Evolutionary conservation across 345 rosid species (phyloP), one percentile per base, ranked within the genome.

Genomic region (Citrus glauca): DNA sequence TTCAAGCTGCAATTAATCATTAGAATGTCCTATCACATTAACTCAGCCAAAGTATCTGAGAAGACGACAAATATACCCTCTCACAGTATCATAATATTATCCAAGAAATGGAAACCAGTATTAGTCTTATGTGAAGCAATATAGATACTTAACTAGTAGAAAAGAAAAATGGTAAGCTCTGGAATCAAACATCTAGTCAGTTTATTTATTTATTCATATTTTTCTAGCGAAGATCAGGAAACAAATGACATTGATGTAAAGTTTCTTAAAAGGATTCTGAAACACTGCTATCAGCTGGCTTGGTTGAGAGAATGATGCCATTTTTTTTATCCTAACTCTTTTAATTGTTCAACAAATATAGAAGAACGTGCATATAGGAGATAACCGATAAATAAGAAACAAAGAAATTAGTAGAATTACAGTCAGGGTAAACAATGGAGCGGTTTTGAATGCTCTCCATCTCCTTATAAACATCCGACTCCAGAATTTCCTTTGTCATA

Each of bases 391-490:
- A 42, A 75, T 0, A 10, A 53, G 30, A n/a, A 72, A 32, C 33
- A 6, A 25, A 77, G 72, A 35, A 64, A 73, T 17, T 40, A 20
- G 77, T 70, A 66, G 8, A 65, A 76, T 79, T 81, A 90, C 94
- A 90, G 71, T 89, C 91, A 59, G 94, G 92, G 75, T 87, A 90
- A 60, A 72, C 81, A 9, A 89, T 35, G 20, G 88, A 86, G 14
- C 86, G 80, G 74, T 89, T 89, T 37, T 81, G 85, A 78, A 89
- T 53, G 78, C 74, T 85, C 40, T 84, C 88, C 42, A 90, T 69
- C 87, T 90, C 94, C 83, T 77, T 78, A 53, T 85, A 84, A n/a
- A 90, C 94, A 69, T 90, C 92, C 4, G 92, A 90, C 59, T 90
- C 85, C 78, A 90, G 83, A 82, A 90, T 84, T 80, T 85, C 87